Conservation (phyloP, 1,284 basidiomycete species). For the Rhodotorula sp. region DNA sequence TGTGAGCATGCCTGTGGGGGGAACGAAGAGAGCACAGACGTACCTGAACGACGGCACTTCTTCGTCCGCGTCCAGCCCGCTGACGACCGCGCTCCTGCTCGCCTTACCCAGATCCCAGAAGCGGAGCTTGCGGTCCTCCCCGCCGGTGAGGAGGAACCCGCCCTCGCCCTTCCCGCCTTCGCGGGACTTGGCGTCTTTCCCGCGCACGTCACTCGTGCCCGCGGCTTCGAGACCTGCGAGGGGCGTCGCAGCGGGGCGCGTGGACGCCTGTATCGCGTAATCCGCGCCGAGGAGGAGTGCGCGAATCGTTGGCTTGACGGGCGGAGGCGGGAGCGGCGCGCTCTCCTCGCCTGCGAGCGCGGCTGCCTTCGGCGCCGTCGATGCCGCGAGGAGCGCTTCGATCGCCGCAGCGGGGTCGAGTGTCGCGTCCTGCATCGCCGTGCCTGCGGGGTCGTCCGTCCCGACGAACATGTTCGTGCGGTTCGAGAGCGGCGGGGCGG, state of each 20-base stretch:
- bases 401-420: conserved; percentile 68
- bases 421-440: conserved; percentile 59
- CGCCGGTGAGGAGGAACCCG: conserved; percentile 77
- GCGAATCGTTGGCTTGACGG: conserved; percentile 15
- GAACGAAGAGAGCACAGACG: conserved; percentile 33
- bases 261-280: conserved; percentile 20
- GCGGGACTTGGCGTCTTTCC: background rate
- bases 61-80: conserved; percentile 66
- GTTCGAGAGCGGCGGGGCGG: background rate
- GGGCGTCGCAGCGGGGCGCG: conserved; percentile 9
- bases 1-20: background rate
- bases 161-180: conserved; percentile 35
- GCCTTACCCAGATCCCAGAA: conserved; percentile 73
- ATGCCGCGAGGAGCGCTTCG: conserved; percentile 56
- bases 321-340: background rate
- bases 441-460: background rate
- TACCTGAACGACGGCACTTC: conserved; percentile 72
- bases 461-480: conserved; percentile 14
- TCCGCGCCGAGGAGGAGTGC: conserved; percentile 33
- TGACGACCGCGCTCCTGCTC: conserved; percentile 71
- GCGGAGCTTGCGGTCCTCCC: conserved; percentile 75
- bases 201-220: background rate
- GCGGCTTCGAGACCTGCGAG: conserved; percentile 11
- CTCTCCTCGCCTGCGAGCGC: background rate
- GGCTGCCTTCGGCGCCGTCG: conserved; percentile 15